Base-by-base conservation (phyloP, 495 filamentous ascomycete species). In the Viridothelium virens region DNA sequence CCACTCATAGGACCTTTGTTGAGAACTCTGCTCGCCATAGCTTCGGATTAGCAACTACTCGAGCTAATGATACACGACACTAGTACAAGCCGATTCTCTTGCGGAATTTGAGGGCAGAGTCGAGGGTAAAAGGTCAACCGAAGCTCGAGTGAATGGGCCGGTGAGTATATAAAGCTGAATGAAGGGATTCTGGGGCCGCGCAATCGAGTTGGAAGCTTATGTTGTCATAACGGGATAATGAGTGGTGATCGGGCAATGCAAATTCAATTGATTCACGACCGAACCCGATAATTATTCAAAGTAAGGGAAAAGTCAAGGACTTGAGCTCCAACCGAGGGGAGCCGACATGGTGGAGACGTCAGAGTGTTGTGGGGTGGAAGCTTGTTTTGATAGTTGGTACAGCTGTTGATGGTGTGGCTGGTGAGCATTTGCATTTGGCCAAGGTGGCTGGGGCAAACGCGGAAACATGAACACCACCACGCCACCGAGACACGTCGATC, bases 21-120 rank as follows among this genome's bases (percentile, higher is more conserved):
- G 14, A 68, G 34, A 18, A 70, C n/a, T 66, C 72, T 75, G 63
- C 66, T 70, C 25, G 71, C 71, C 73, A 75, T 75, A 31, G 53
- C 31, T 59, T 11, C 25, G 53, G n/a, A 36, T 59, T 59, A 59
- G 53, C 31, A 36, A 59, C 7, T 59, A 36, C 5, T 33, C 53
- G 7, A 31, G 53, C 53, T 59, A 59, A 10, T n/a, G 31, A 36
- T 59, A 36, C 18, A 34, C 53, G 53, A 31, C 14, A 59, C 18
- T 1, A 59, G 3, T 34, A 59, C 31, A 36, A 33, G n/a, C 53
- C 25, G 36, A 59, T 34, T 44, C 6, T 44, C 14, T 59, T 33
- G 48, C 53, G 5, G 7, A 31, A 31, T 59, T 18, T 31, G 31
- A 10, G 18, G 53, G 6, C 10, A 14, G 31, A 33, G 3, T 7